Evolutionary conservation across 345 rosid genomes (phyloP).

Genomic region (Pistacia atlantica): DNA sequence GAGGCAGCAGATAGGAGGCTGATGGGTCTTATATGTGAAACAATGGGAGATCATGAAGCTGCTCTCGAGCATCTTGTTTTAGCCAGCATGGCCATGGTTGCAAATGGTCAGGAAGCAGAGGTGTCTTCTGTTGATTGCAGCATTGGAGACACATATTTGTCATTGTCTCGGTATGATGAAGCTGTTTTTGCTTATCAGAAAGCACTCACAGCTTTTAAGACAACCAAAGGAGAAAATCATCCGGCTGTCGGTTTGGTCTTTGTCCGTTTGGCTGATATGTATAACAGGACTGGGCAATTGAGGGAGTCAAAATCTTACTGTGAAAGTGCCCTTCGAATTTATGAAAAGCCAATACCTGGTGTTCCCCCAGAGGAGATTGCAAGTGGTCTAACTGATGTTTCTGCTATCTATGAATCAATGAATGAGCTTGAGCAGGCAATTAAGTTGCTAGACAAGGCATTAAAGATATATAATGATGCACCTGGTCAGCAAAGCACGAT

Average conservation of each 20-base stretch:
- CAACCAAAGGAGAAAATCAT: slow-evolving; percentile 84
- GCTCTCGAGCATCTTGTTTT: slow-evolving; percentile 90
- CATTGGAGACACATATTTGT: slow-evolving; percentile 89
- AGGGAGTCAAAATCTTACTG: slow-evolving; percentile 83
- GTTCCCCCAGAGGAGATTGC: slow-evolving; percentile 83
- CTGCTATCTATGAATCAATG: slow-evolving; percentile 90
- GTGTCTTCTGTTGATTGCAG: slow-evolving; percentile 88
- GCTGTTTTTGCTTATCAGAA: slow-evolving; percentile 88
- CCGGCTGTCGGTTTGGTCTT: slow-evolving; percentile 81
- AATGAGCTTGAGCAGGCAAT: slow-evolving; percentile 75
- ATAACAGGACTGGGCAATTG: slow-evolving; percentile 74
- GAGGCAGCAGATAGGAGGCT: slow-evolving; percentile 92
- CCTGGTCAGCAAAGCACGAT: slow-evolving; percentile 78
- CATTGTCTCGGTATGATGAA: slow-evolving; percentile 81
- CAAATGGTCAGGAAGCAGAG: slow-evolving; percentile 78
- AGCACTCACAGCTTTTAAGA: slow-evolving; percentile 75
- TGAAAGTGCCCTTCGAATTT: slow-evolving; percentile 82
- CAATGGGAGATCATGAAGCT: slow-evolving; percentile 79
- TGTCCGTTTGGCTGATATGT: slow-evolving; percentile 85
- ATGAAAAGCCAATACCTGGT: slow-evolving; percentile 61
- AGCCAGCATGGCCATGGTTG: slow-evolving; percentile 91
- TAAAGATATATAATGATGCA: slow-evolving; percentile 62
- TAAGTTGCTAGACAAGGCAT: slow-evolving; percentile 72
- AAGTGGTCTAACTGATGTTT: slow-evolving; percentile 76
- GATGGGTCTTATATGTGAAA: slow-evolving; percentile 93